Evolutionary conservation across 306 rosid genomes (phyloP).

Genomic region (Vicia faba): DNA sequence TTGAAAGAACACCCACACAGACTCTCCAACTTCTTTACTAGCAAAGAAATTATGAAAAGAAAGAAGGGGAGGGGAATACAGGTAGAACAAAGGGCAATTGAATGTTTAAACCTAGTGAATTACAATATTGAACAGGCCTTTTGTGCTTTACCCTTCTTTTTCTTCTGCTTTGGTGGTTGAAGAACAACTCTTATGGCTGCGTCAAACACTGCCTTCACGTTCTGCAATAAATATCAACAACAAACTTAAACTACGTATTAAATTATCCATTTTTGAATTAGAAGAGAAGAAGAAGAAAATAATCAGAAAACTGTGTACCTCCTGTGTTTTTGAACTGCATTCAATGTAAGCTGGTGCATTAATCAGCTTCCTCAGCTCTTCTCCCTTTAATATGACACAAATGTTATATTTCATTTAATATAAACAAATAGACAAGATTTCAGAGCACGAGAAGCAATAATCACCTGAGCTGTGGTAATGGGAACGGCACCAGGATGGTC

Average conservation of each 20-base stretch:
- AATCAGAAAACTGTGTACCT: constrained; percentile 50
- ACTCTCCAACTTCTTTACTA: constrained; percentile 63
- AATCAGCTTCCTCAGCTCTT: constrained; percentile 95
- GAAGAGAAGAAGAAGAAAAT: background rate
- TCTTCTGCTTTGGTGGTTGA: constrained; percentile 99
- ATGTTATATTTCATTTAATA: constrained; percentile 32
- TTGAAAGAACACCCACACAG: constrained; percentile 53
- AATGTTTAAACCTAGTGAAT: constrained; percentile 68
- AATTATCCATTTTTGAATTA: background rate
- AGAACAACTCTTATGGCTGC: constrained; percentile 98
- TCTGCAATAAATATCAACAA: constrained; percentile 53
- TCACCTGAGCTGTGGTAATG: constrained; percentile 86
- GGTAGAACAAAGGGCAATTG: constrained; percentile 54
- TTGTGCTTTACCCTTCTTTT: constrained; percentile 89
- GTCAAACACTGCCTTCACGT: constrained; percentile 93
- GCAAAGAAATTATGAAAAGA: constrained; percentile 48
- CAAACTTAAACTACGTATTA: constrained; percentile 23
- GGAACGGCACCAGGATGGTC: constrained; percentile 99
- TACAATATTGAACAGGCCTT: constrained; percentile 98
- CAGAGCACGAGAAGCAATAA: constrained; percentile 26
- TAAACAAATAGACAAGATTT: constrained; percentile 16
- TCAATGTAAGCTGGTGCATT: constrained; percentile 94
- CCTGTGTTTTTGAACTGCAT: constrained; percentile 98
- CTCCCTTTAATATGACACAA: constrained; percentile 63
- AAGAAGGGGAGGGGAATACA: constrained; percentile 56